Base-by-base conservation (phyloP, 2,329 filamentous ascomycete genomes). In the Paracamarosporium sp. region DNA sequence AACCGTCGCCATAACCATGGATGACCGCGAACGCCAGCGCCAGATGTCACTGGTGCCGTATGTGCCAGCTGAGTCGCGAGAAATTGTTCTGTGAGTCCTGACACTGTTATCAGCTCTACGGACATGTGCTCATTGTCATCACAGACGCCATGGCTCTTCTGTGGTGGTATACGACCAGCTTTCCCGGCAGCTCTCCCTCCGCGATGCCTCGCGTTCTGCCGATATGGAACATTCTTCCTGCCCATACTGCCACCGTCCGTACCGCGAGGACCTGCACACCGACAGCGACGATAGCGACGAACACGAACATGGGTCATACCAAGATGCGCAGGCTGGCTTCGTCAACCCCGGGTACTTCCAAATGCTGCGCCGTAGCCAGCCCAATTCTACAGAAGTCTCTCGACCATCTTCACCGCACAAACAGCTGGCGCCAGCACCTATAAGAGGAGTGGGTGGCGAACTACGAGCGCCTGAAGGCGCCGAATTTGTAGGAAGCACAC, bases 321-420 rank as follows among this genome's bases (percentile, higher is more conserved):
- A 72, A 66, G 62, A 75, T 70, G 68, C 75, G 52, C 76, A 80
- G 35, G 84, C 90, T 47, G 85, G 89, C 55, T 98, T 93, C 73
- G 90, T 97, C 66, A 90, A 93, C 69, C 93, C 93, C 2, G 88
- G 93, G 50, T 99, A 99, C 81, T 99, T 99, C 78, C 92, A 92
- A 69, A 93, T 98, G 90, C 88, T 99, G 38, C 90, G 86, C 43
- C 79, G 83, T 50, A 88, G 83, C 64, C 78, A 80, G 50, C 83
- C 82, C 53, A 79, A 70, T 45, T 88, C 77, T 76, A 83, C 69
- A 76, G 80, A 75, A 72, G 70, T 72, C 45, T 78, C 79, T 53
- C 68, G 76, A 56, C 80, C 84, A 33, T 73, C 83, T 2, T 82
- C 85, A 53, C 80, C 83, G 15, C 76, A 81, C 76, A 76, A 82